Base-by-base conservation (phyloP, 768 basidiomycete species). In the Lepiota venenata region DNA sequence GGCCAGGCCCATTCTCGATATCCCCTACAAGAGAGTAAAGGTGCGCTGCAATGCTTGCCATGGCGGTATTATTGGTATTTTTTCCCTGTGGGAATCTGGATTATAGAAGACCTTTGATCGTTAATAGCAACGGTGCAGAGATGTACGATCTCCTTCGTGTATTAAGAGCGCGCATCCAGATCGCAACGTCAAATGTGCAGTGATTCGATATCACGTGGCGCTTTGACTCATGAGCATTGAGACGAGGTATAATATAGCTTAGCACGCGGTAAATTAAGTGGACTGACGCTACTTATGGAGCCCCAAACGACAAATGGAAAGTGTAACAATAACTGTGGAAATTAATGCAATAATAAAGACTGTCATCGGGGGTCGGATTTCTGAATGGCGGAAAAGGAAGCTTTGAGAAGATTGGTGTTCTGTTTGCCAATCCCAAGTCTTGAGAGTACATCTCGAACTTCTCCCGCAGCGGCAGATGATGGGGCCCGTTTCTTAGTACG, bases 341-440 rank as follows among this genome's bases (percentile, higher is more conserved):
- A 25, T 7, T 11, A 41, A 25, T 18, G 25, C 39, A 42, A 16
- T 48, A 48, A 21, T 21, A 50, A 38, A 20, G n/a, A 42, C 32
- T 16, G 27, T 36, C 22, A 56, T 49, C 49, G 46, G 42, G 47
- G 44, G 29, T 51, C 48, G 20, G 56, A 47, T 39, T 63, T 67
- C 43, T 62, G 58, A 37, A 80, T 59, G 2, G 76, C 66, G 10
- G 86, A 81, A 63, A 90, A 89, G 44, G 90, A 87, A 11, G 87
- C 77, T 69, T 88, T 91, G 46, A 91, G 66, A 49, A 86, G 66
- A 66, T 72, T 82, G 46, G 74, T 74, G 45, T 75, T 82, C 65
- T 82, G 81, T 68, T 86, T 91, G 20, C 89, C 87, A 55, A 93
- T 88, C 20, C 91, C 91, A n/a, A 93, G 73, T 57, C 81, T 87